phyloP scores from a whole-genome alignment of 768 basidiomycete species.

The Botryobasidium botryosum region DNA sequence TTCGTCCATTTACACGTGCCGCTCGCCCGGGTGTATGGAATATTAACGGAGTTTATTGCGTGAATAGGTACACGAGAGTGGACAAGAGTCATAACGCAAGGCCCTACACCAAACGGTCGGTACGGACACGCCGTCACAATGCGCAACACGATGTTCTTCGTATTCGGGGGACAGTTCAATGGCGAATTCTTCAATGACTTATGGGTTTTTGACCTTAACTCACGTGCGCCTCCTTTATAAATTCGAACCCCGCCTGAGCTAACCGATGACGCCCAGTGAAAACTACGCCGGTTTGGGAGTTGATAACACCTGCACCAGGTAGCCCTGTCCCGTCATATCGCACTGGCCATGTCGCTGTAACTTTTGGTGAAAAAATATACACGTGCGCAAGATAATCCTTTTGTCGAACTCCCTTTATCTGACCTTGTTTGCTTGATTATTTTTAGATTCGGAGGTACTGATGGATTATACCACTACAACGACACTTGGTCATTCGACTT shows the following conservation, averaged over 20 bases:
- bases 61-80: conserved; percentile 76
- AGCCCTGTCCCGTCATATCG: conserved; percentile 54
- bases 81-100: conserved; percentile 70
- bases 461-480: conserved; percentile 98
- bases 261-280: conserved; percentile 37
- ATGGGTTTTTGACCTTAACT: conserved; percentile 91
- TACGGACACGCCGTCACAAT: conserved; percentile 96
- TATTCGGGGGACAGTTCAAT: conserved; percentile 94
- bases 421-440: conserved; percentile 2
- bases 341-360: conserved; percentile 83
- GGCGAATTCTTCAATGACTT: conserved; percentile 89
- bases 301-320: conserved; percentile 34
- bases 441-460: conserved; percentile 88
- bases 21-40: too few relatives aligned
- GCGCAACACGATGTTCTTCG: conserved; percentile 77
- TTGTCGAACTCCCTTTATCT: too few relatives aligned
- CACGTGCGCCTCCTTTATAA: conserved; percentile 38
- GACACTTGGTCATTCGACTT: conserved; percentile 95
- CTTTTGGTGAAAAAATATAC: conserved; percentile 66
- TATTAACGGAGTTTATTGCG: background rate
- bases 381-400: conserved; percentile 35
- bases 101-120: conserved; percentile 66
- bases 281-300: conserved; percentile 63
- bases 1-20: conserved; percentile 28
- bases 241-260: background rate